Percentiles rank a stretch among this genome's conserved stretches.
Conservation (phyloP, 345 rosid species). For the Salix udensis region DNA sequence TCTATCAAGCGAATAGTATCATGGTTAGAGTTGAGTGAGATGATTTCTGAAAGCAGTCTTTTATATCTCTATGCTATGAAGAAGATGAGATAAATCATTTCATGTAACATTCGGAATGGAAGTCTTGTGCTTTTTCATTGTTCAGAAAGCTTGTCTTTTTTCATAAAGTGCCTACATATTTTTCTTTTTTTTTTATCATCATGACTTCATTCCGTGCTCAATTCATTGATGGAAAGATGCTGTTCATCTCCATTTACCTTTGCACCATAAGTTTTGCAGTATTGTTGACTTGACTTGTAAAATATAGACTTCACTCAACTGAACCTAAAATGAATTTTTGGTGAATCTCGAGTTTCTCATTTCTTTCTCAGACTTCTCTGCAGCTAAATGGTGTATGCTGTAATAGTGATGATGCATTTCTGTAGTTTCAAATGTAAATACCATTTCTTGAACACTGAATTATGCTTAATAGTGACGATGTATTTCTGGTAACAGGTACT, state of each 20-base stretch:
- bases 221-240: background rate
- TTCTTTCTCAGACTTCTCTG: background rate
- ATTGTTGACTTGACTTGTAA: background rate
- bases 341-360: background rate
- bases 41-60: no score
- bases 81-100: no score
- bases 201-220: background rate
- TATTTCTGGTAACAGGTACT: slow-evolving; percentile 54
- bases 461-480: background rate
- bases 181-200: no score
- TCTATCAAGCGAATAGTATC: no score
- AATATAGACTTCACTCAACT: background rate
- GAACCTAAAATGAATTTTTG: background rate
- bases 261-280: background rate
- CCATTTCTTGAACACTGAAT: background rate
- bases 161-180: background rate
- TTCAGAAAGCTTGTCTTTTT: background rate
- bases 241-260: background rate
- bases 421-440: background rate
- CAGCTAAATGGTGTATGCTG: background rate
- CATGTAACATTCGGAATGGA: no score
- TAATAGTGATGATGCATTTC: background rate
- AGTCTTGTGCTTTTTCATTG: background rate
- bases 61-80: no score
- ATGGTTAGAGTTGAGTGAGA: no score